phyloP scores from a whole-genome alignment of 345 rosid genomes.

The Hevea brasiliensis region DNA sequence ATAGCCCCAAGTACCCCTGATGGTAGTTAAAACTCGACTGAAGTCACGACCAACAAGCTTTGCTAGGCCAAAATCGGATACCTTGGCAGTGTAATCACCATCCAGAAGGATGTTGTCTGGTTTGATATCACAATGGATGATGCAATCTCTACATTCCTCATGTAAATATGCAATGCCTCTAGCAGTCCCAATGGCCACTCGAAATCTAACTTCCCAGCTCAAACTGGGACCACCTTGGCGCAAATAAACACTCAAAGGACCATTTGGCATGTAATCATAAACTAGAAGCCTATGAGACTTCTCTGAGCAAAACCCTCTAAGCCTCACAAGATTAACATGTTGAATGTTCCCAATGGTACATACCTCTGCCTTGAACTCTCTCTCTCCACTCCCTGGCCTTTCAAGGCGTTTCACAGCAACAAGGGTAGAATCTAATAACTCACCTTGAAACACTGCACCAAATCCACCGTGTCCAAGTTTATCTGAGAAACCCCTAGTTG shows the following conservation, averaged over 20 bases:
- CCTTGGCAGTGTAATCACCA: constrained; percentile 23
- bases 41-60: constrained; percentile 33
- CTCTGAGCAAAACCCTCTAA: constrained; percentile 33
- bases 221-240: constrained; percentile 25
- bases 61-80: constrained; percentile 32
- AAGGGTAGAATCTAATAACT: constrained; percentile 20
- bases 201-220: constrained; percentile 32
- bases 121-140: constrained; percentile 37
- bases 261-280: constrained; percentile 34
- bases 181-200: constrained; percentile 27
- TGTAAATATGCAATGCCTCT: constrained; percentile 34
- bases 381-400: constrained; percentile 31
- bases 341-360: constrained; percentile 34
- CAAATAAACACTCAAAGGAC: constrained; percentile 25
- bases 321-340: constrained; percentile 34
- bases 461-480: constrained; percentile 36
- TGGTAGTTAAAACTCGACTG: constrained; percentile 28
- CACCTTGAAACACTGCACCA: constrained; percentile 32
- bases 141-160: constrained; percentile 34
- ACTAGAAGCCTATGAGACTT: constrained; percentile 30
- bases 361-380: constrained; percentile 34
- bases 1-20: constrained; percentile 37
- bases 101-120: constrained; percentile 37
- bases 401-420: constrained; percentile 36
- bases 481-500: constrained; percentile 24